phyloP scores from a whole-genome alignment of 495 filamentous ascomycete species.

The Penicillium mononematosum region DNA sequence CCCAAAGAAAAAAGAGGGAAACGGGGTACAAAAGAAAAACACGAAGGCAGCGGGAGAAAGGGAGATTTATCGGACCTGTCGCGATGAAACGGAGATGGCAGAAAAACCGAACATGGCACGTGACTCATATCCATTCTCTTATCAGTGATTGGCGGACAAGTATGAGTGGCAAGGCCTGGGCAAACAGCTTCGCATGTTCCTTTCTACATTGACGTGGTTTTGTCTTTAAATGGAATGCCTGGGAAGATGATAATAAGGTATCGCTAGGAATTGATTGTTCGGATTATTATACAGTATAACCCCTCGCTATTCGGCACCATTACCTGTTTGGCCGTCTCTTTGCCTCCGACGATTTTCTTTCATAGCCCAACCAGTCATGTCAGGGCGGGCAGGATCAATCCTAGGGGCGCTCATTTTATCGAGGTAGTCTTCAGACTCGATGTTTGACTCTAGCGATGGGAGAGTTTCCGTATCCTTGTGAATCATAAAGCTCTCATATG shows the following conservation, averaged over 20 bases:
- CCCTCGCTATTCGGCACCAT: constrained; percentile 27
- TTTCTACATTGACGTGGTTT: not conserved
- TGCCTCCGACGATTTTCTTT: constrained; percentile 48
- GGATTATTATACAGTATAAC: not conserved
- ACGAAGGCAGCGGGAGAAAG: constrained; percentile 19
- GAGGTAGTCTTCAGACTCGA: constrained; percentile 58
- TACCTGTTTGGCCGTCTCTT: constrained; percentile 15
- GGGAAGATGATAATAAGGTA: not conserved
- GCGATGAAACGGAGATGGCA: constrained; percentile 17
- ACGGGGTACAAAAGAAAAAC: constrained; percentile 20
- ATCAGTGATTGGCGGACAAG: constrained; percentile 23
- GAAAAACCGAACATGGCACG: constrained; percentile 30
- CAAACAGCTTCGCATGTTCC: not conserved
- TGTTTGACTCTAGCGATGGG: constrained; percentile 51
- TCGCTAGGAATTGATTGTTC: constrained; percentile 3
- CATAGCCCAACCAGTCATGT: constrained; percentile 52
- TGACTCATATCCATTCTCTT: constrained; percentile 13
- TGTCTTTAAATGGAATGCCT: not conserved
- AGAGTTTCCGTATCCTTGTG: constrained; percentile 49
- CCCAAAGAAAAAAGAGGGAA: constrained; percentile 11
- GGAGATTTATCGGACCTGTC: constrained; percentile 16
- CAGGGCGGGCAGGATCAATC: constrained; percentile 51
- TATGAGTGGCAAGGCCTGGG: constrained; percentile 12
- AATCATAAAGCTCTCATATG: constrained; percentile 61
- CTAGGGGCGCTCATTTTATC: constrained; percentile 65